Conservation (phyloP, 345 rosid species). For the Eucalyptus leucophloia region DNA sequence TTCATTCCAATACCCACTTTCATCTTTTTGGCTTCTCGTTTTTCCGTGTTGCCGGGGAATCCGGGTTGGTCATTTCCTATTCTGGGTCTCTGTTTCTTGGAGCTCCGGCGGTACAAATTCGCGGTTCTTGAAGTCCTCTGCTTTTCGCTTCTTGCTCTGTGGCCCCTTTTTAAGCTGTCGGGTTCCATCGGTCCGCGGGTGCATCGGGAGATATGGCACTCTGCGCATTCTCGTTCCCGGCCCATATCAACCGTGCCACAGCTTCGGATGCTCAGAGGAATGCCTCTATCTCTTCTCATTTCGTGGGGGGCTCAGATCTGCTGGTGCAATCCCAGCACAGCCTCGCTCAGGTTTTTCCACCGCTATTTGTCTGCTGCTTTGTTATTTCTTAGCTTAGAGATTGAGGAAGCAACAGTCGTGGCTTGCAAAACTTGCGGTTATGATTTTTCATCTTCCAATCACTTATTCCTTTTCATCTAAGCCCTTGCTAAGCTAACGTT, state of each 20-base stretch:
- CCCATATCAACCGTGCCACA: constrained; percentile 14
- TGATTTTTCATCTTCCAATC: background rate
- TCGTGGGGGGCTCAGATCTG: constrained; percentile 36
- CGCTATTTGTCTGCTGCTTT: background rate
- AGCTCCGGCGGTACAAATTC: background rate
- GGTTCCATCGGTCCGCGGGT: background rate
- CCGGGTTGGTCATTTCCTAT: background rate
- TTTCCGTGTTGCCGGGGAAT: background rate
- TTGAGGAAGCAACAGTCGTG: background rate
- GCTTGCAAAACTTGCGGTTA: background rate
- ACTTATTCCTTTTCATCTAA: background rate
- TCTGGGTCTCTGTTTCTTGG: background rate
- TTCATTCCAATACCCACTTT: background rate
- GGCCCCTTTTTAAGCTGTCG: background rate
- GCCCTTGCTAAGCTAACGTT: background rate
- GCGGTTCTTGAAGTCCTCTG: background rate
- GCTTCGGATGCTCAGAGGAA: constrained; percentile 24
- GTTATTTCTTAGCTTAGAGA: background rate
- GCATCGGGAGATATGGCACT: constrained; percentile 39
- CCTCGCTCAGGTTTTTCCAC: constrained; percentile 19
- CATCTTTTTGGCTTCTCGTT: background rate
- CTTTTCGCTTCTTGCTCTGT: background rate
- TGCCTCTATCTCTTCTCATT: constrained; percentile 11
- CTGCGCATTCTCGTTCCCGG: constrained; percentile 57
- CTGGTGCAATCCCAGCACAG: constrained; percentile 11